A percentile compares a stretch with the other conserved stretches of the same genome.
These are phyloP conservation scores for Inga laurina DNA, from an alignment of 306 rosid species.

Conservation along the genomic window DNA sequence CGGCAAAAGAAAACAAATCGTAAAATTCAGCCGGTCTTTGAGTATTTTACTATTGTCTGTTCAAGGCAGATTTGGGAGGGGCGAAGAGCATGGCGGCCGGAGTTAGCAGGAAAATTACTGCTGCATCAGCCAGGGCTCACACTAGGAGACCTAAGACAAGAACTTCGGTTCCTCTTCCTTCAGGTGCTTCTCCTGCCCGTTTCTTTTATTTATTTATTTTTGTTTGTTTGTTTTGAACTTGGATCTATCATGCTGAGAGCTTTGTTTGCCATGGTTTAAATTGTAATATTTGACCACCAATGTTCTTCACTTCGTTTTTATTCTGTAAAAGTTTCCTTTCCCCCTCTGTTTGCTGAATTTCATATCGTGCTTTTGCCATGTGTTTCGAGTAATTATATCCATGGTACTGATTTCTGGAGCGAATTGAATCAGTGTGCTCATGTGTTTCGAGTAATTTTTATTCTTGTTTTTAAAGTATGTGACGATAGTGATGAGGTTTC, in stretches of 20 bases:
- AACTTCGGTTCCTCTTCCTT: constrained; percentile 47
- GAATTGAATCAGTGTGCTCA: background rate
- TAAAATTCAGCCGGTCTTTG: background rate
- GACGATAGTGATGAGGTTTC: no score
- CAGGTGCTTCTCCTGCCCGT: constrained; percentile 42
- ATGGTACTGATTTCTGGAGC: background rate
- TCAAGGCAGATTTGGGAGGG: background rate
- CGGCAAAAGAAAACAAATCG: no score
- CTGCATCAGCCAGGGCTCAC: constrained; percentile 82
- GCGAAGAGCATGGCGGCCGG: constrained; percentile 54
- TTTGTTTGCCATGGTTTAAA: no score
- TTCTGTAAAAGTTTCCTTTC: no score
- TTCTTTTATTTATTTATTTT: background rate
- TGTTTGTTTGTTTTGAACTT: background rate
- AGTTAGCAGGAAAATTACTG: constrained; percentile 66
- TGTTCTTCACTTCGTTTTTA: no score
- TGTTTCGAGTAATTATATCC: background rate
- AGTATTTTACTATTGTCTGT: background rate
- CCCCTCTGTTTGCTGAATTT: no score
- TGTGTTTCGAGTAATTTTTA: no score
- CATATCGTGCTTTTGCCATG: background rate
- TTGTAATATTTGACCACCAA: no score
- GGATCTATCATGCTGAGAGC: no score
- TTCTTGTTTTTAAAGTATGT: no score
- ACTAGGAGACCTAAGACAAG: constrained; percentile 59